These are phyloP conservation scores for Inosperma sp. DNA, from an alignment of 768 basidiomycete species.

Conservation along the genomic window DNA sequence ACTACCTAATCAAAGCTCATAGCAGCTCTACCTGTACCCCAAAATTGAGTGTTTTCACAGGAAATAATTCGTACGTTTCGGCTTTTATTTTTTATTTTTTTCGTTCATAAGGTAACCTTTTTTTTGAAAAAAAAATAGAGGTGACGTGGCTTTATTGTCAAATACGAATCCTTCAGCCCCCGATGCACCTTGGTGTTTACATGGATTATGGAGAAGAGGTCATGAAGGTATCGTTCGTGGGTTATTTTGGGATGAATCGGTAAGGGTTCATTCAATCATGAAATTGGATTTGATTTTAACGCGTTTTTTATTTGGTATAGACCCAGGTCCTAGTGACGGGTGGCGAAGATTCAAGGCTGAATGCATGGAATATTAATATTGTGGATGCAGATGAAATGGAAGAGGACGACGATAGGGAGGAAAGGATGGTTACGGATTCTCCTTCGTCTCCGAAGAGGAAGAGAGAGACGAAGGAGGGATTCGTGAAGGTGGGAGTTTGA, in stretches of 20 bases:
- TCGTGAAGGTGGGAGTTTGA: not conserved
- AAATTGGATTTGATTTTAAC: not conserved
- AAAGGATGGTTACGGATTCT: too few relatives aligned
- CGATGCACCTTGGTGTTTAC: conserved; percentile 44
- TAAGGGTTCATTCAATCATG: conserved; percentile 18
- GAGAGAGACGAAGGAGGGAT: not conserved
- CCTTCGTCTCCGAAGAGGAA: too few relatives aligned
- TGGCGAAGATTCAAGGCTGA: conserved; percentile 30
- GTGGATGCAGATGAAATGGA: conserved; percentile 9
- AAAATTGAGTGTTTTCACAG: conserved; percentile 55
- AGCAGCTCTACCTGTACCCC: conserved; percentile 26
- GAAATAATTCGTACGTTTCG: conserved; percentile 64
- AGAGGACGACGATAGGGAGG: conserved; percentile 11
- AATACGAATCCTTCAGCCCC: conserved; percentile 35
- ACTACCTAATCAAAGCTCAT: conserved; percentile 64
- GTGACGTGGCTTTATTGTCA: conserved; percentile 54
- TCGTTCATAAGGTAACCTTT: not conserved
- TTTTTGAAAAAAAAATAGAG: conserved; percentile 33
- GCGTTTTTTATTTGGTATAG: conserved; percentile 8
- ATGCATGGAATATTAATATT: conserved; percentile 23
- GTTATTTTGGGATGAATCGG: conserved; percentile 52
- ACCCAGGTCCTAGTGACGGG: conserved; percentile 27
- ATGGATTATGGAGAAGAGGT: conserved; percentile 49
- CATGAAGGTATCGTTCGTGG: conserved; percentile 57
- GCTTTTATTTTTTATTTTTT: not conserved